These are phyloP conservation scores for Aquilaria yunnanensis DNA, from an alignment of 345 rosid species.

Conservation along the genomic window DNA sequence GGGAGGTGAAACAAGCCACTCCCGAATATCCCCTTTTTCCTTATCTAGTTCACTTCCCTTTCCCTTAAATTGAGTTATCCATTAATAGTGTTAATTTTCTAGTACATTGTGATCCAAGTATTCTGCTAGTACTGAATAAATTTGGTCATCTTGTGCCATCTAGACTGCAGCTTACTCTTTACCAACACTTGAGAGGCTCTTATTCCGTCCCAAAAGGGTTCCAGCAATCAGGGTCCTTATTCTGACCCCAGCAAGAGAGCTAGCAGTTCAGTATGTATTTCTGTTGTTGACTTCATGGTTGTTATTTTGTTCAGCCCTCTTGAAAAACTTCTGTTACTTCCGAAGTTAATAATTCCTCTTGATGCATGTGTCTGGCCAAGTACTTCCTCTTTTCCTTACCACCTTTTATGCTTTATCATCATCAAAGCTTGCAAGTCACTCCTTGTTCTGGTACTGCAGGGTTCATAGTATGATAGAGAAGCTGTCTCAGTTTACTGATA, in stretches of 20 bases:
- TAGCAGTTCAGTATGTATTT: constrained; percentile 83
- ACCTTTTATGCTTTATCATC: too few relatives aligned
- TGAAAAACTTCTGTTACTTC: too few relatives aligned
- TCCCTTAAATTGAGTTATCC: too few relatives aligned
- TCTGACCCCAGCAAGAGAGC: constrained; percentile 90
- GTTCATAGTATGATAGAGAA: constrained; percentile 93
- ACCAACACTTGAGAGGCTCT: constrained; percentile 85
- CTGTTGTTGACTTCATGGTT: not conserved
- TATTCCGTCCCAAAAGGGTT: constrained; percentile 82
- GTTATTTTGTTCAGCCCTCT: too few relatives aligned
- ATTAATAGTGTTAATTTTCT: too few relatives aligned
- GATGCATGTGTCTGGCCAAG: too few relatives aligned
- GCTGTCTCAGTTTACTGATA: constrained; percentile 82
- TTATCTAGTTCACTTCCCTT: too few relatives aligned
- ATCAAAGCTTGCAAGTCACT: not conserved
- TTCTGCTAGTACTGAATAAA: constrained; percentile 1
- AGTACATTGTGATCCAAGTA: not conserved
- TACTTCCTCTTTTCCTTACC: too few relatives aligned
- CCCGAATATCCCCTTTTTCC: too few relatives aligned
- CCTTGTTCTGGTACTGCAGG: constrained; percentile 35
- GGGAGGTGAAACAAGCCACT: too few relatives aligned
- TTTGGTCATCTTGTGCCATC: constrained; percentile 10
- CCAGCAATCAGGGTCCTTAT: constrained; percentile 84
- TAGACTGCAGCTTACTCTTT: constrained; percentile 95
- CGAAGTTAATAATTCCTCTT: too few relatives aligned